Base-by-base conservation (phyloP, 1,139 yeast genomes). In the Saccharomyces hybrid region DNA sequence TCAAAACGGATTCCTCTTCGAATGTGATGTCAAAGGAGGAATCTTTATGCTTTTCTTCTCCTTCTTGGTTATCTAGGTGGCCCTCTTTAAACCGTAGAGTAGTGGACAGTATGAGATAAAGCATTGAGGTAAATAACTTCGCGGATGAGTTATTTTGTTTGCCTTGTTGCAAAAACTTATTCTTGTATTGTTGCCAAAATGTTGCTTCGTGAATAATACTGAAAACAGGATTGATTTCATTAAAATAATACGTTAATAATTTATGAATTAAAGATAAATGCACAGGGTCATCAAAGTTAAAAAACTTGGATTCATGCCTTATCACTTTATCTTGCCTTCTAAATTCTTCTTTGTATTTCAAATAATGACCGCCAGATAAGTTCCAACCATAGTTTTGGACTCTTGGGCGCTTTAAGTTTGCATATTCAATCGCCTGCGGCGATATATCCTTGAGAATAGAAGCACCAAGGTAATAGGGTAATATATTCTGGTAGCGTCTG, bases 331-430 rank as follows among this genome's bases (percentile, higher is more conserved):
- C 34, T 4, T 31, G 34, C 34, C 34, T 31, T 31, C 34, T 31
- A 31, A 31, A 31, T 3, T 31, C 34, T 61, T 57, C 30, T 57
- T 77, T 77, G 6, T 75, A 70, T 27, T 68, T 67, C 23, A 81
- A 61, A 63, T 80, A 83, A 59, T 78, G 78, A 20, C 76, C 76
- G 1, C 88, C 87, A 42, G 80, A 75, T 79, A 82, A 73, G 63
- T 83, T 83, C 87, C 87, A 83, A 14, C 86, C 87, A 62, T 81
- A 83, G 58, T 75, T 79, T 63, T 83, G 88, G 20, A 75, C 70
- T 55, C 88, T 68, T 3, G 88, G 88, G 11, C 79, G 62, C 4
- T 71, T 65, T 4, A 82, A 76, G 47, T 72, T 66, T 38, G 68
- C 63, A 53, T 72, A 70, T 60, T 56, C 56, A 4, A 73, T 69